Evolutionary conservation across 768 basidiomycete genomes (phyloP), one percentile per base, ranked within the genome.

Genomic region (Auriculariales sp.): DNA sequence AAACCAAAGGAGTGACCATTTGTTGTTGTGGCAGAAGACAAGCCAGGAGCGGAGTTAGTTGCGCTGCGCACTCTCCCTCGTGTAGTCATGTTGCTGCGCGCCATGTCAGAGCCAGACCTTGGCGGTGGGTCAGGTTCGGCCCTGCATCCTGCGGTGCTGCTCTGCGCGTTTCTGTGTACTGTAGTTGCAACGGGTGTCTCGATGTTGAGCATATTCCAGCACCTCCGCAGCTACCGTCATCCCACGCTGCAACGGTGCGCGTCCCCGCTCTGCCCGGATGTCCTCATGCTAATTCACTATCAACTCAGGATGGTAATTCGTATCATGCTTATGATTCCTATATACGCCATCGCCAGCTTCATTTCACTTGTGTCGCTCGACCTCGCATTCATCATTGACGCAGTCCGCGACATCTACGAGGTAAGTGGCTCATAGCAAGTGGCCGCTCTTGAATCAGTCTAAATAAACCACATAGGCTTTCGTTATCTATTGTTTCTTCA

Each of bases 321-420:
- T 44, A 95, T 98, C 61, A 91, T 98, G 86, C 54, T 97, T 57
- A 97, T 97, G 92, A 88, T 88, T 4, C 94, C 94, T 0, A 68
- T 98, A 27, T 98, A 99, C 62, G 90, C 80, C 1, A 70, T 98
- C 27, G 75, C 95, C 0, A 92, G 90, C 3, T 70, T 97, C 56
- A 90, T 97, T 53, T 90, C 94, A 0, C 71, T 99, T 33, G 89
- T 92, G 68, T 95, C 92, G 0, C 69, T 97, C 49, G 85, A 94
- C 60, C 90, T 86, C 2, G 95, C 95, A 0, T 97, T 97, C 68
- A 82, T 95, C 53, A 93, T 99, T 53, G 95, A 99, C 62, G 90
- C 78, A 14, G 71, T 98, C 53, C 76, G 95, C 35, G 95, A 98
- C 63, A 77, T 99, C 14, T 99, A 99, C 63, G 95, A 99, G 75